These are phyloP conservation scores for Aurinia saxatilis DNA, from an alignment of 345 rosid species.

Conservation along the genomic window DNA sequence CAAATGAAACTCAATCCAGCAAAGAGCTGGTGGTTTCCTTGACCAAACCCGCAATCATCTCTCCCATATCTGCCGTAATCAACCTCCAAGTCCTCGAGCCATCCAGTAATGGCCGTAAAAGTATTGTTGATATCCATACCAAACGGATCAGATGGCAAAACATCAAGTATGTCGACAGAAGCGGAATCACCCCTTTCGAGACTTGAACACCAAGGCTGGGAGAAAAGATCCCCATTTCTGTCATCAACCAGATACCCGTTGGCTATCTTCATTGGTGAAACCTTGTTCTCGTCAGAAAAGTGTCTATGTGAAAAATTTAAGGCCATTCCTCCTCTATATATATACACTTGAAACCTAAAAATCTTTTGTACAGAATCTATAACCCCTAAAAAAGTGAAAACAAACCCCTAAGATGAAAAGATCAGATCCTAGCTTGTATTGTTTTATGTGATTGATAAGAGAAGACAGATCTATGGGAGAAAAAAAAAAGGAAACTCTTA, in stretches of 20 bases:
- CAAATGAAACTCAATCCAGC: conserved; percentile 73
- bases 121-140: conserved; percentile 73
- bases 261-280: conserved; percentile 58
- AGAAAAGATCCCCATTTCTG: conserved; percentile 33
- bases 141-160: conserved; percentile 92
- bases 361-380: conserved; percentile 17
- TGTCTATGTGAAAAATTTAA: conserved; percentile 81
- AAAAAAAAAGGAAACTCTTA: conserved; percentile 29
- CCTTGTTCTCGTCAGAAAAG: conserved; percentile 58
- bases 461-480: conserved; percentile 7
- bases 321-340: conserved; percentile 45
- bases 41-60: conserved; percentile 35
- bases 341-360: conserved; percentile 8
- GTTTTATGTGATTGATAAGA: background rate
- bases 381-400: conserved; percentile 6
- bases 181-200: conserved; percentile 46
- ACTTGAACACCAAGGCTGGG: conserved; percentile 37
- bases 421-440: conserved; percentile 31
- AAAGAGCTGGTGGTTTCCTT: conserved; percentile 53
- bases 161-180: conserved; percentile 72
- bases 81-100: conserved; percentile 84
- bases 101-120: conserved; percentile 72
- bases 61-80: conserved; percentile 43
- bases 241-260: conserved; percentile 60
- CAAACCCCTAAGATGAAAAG: conserved; percentile 3